Evolutionary conservation across 2,329 filamentous ascomycete species (phyloP).

Genomic region (Calonectria leucothoes): DNA sequence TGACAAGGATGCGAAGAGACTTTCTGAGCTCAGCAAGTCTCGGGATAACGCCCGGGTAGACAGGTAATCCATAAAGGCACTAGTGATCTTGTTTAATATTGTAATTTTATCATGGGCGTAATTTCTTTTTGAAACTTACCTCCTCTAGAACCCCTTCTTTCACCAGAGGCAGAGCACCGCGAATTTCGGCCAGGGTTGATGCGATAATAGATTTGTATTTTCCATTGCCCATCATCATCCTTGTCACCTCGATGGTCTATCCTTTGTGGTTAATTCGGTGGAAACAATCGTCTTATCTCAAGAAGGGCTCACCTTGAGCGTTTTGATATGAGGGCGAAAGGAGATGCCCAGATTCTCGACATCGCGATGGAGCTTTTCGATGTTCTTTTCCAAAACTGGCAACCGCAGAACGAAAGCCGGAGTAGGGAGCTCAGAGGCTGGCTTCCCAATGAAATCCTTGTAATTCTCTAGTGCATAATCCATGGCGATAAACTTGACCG

Average conservation of each 20-base stretch:
- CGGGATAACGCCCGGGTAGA: constrained; percentile 48
- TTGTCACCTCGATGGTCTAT: constrained; percentile 50
- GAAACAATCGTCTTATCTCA: rapidly evolving
- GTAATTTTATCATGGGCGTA: not conserved
- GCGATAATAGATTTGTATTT: constrained; percentile 52
- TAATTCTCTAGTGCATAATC: constrained; percentile 44
- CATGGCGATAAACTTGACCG: constrained; percentile 23
- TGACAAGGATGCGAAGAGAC: constrained; percentile 47
- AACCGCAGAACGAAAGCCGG: constrained; percentile 54
- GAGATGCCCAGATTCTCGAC: constrained; percentile 50
- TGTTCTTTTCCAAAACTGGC: constrained; percentile 51
- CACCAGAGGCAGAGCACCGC: constrained; percentile 51
- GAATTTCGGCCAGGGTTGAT: constrained; percentile 54
- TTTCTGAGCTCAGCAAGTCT: constrained; percentile 44
- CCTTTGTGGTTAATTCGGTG: not conserved
- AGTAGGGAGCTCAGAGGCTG: constrained; percentile 49
- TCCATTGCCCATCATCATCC: constrained; percentile 54
- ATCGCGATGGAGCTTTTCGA: constrained; percentile 50
- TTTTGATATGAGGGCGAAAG: constrained; percentile 59
- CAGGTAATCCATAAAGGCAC: constrained; percentile 54
- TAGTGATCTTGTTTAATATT: constrained; percentile 11
- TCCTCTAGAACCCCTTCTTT: constrained; percentile 54
- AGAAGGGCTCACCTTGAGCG: constrained; percentile 50
- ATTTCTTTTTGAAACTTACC: constrained; percentile 35
- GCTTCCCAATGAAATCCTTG: constrained; percentile 49